Base-by-base conservation (phyloP, 1,139 yeast species). In the Zygoascus sp. region DNA sequence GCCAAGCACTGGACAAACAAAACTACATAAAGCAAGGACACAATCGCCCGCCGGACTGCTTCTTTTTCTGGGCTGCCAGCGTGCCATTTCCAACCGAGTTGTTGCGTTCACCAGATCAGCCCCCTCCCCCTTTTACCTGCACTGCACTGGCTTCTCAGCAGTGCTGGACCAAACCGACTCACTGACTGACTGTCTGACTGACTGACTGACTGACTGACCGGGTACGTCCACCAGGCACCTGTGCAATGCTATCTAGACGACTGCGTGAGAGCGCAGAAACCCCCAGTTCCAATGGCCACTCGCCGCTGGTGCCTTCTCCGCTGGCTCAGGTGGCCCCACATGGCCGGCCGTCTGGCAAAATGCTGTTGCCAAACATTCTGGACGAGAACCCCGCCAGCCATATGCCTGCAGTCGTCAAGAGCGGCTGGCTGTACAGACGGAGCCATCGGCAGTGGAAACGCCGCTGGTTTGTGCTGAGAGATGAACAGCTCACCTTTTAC, bases 401-500 rank as follows among this genome's bases (percentile, higher is more conserved):
- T 9, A 13, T 30, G 3, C 34, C 34, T 15, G 34, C 34, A 4
- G 34, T 35, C 16, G 38, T 59, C 17, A 58, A 58, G 47, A 57
- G 56, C 41, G 69, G 69, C 4, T 66, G 69, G 69, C 57, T 65
- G 19, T 54, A 56, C 40, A 59, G 63, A 46, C 58, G 66, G 21
- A 57, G 60, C 37, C 47, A 45, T 9, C 52, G 62, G 57, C 54
- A 58, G 34, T 78, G 82, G 82, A 73, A 70, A 54, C 66, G 69
- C 50, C 63, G 70, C 34, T 80, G 86, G 86, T 76, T 78, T 53
- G 82, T 79, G 2, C 64, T 80, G n/a, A 65, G 86, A 34, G 67
- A 68, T 16, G 68, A 73, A 43, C 84, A 78, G 57, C 65, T 80
- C 32, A 69, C 80, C 13, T 78, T 76, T 59, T 80, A 80, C 60